phyloP scores from a whole-genome alignment of 148 eudicot species.

The Linanthus parryae region DNA sequence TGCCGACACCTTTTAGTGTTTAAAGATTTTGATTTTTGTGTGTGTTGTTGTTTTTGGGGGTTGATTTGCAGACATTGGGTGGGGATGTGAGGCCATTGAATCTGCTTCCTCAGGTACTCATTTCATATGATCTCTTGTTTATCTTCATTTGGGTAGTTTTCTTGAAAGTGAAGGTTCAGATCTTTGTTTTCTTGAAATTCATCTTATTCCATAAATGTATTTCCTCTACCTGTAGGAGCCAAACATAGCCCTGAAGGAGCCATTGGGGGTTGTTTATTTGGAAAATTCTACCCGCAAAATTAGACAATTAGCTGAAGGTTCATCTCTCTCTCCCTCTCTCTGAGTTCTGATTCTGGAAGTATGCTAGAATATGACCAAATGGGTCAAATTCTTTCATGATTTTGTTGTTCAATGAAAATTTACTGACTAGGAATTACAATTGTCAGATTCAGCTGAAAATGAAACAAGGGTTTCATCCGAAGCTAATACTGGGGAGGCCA shows the following conservation, averaged over 20 bases:
- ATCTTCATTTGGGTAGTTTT: background rate
- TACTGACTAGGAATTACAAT: constrained; percentile 1
- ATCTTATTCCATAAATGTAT: background rate
- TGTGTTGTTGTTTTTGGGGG: constrained; percentile 1
- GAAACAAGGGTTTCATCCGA: constrained; percentile 13
- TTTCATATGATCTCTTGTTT: background rate
- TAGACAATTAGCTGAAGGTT: constrained; percentile 61
- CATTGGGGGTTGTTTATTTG: constrained; percentile 44
- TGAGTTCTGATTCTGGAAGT: background rate
- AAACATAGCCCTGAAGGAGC: constrained; percentile 37
- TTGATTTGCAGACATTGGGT: constrained; percentile 37
- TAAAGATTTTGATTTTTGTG: background rate
- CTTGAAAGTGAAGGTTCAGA: background rate
- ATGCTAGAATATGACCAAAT: background rate
- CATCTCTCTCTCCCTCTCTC: background rate
- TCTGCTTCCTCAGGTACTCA: constrained; percentile 62
- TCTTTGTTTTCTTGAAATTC: constrained; percentile 6
- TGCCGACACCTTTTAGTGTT: no score
- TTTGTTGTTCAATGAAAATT: background rate
- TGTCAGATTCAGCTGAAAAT: constrained; percentile 29
- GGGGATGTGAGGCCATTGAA: constrained; percentile 43
- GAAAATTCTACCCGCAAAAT: constrained; percentile 31
- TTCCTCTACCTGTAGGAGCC: constrained; percentile 36
- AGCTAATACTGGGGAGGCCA: constrained; percentile 4
- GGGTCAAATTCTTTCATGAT: background rate